Base-by-base conservation (phyloP, 805 yeast genomes). In the Candida qinlingensis region DNA sequence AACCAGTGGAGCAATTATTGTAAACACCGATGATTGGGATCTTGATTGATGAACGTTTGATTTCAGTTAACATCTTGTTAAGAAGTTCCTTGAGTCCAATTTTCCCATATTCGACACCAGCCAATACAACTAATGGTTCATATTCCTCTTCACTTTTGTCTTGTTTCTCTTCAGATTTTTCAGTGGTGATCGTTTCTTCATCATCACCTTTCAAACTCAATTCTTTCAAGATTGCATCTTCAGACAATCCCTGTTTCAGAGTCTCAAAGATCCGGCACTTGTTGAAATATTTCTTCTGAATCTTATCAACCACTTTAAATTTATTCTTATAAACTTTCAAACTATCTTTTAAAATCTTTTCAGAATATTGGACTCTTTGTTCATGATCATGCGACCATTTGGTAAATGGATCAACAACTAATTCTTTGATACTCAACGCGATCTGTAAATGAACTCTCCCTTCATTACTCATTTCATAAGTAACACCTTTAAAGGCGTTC, bases 331-430 rank as follows among this genome's bases (percentile, higher is more conserved):
- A 85, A 42, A 66, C 70, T 55, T 75, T 76, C 41, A 79, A 72
- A 54, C 79, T 80, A 25, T 68, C 72, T 44, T 68, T 65, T 38
- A 87, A 66, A 5, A 74, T 70, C 48, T 74, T 70, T 47, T 81
- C 83, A 13, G 87, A 79, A 57, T 76, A 79, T 37, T 76, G 80
- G 2, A 88, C 75, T 42, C 95, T 69, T 55, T 77, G 78, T 46
- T 75, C 76, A 65, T 88, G 96, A 46, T 84, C 90, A 13, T 69
- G 71, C 39, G 90, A 75, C 95, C 95, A 89, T 56, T 76, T 75
- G 9, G 78, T 64, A 58, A 88, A 88, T 1, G 96, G 96, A 27
- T 73, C 74, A 44, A 85, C 61, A 1, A 88, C 92, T 63, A 79
- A 68, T 1, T 68, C 58, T 48, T 77, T 75, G 50, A 88, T 81